Conservation (phyloP, 306 rosid genomes). For the Rosa lucieae region DNA sequence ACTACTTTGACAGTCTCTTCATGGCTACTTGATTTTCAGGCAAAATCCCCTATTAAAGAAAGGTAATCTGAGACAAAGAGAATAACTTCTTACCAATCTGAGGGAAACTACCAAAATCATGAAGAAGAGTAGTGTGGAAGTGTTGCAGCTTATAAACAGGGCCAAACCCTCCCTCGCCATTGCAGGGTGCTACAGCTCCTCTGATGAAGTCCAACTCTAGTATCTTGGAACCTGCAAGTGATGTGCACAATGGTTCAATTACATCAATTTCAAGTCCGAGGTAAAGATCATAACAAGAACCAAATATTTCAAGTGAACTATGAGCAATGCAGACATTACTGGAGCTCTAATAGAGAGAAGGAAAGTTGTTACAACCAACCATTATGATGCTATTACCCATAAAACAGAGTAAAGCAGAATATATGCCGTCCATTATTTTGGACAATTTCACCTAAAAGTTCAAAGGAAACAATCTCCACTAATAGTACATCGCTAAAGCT, state of each 20-base stretch:
- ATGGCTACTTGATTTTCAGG: too few relatives aligned
- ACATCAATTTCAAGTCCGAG: conserved; percentile 12
- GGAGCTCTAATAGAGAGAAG: background rate
- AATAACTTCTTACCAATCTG: too few relatives aligned
- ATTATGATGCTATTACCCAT: background rate
- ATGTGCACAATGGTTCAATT: background rate
- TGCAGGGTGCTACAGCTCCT: background rate
- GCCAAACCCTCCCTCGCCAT: background rate
- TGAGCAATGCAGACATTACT: background rate
- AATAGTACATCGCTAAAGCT: too few relatives aligned
- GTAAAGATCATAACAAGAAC: conserved; percentile 5
- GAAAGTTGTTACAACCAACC: background rate
- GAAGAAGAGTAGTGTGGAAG: too few relatives aligned
- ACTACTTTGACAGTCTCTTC: too few relatives aligned
- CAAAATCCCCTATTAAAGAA: too few relatives aligned
- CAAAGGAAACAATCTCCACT: too few relatives aligned
- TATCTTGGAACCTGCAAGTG: conserved; percentile 21
- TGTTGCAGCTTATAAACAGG: too few relatives aligned
- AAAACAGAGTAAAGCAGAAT: background rate
- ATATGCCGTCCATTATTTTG: too few relatives aligned
- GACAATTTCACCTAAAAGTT: background rate
- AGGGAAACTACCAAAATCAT: too few relatives aligned
- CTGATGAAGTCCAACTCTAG: conserved; percentile 9
- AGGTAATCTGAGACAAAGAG: too few relatives aligned
- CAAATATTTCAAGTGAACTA: background rate